Percentiles rank a stretch among this genome's conserved stretches.
Evolutionary conservation across 148 eudicot species (phyloP).

Genomic region (Nepenthes mirabilis): DNA sequence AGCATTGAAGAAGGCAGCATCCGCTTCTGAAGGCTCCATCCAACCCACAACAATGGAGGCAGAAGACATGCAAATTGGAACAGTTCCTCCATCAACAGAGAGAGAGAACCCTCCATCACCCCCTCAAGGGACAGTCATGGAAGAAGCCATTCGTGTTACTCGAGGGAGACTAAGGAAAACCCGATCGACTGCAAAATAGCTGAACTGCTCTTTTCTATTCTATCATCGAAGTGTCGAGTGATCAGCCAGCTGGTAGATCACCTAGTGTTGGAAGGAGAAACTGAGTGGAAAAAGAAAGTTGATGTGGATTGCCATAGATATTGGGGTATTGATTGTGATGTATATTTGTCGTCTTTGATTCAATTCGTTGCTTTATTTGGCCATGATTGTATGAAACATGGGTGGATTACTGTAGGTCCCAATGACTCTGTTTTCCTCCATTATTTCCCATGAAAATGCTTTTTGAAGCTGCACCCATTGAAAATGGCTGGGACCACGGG

Average conservation of each 20-base stretch:
- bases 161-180: constrained; percentile 69
- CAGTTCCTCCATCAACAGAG: constrained; percentile 18
- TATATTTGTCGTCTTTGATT: constrained; percentile 7
- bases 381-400: too few relatives aligned
- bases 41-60: constrained; percentile 16
- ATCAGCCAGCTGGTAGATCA: not conserved
- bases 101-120: constrained; percentile 27
- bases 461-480: too few relatives aligned
- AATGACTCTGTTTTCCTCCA: too few relatives aligned
- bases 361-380: constrained; percentile 7
- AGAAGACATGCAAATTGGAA: constrained; percentile 28
- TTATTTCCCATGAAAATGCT: too few relatives aligned
- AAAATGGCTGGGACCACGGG: too few relatives aligned
- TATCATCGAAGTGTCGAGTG: constrained; percentile 8
- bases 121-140: constrained; percentile 42
- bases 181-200: constrained; percentile 18
- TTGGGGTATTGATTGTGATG: not conserved
- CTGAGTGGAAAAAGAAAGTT: not conserved
- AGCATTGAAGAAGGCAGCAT: constrained; percentile 20
- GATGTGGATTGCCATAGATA: constrained; percentile 10
- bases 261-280: not conserved
- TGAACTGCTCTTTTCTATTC: not conserved
- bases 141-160: constrained; percentile 50
- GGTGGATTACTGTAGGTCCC: too few relatives aligned
- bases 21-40: constrained; percentile 20